Evolutionary conservation across 192 early-diverging fungal genomes (phyloP).

Genomic region (Funneliformis geosporum): DNA sequence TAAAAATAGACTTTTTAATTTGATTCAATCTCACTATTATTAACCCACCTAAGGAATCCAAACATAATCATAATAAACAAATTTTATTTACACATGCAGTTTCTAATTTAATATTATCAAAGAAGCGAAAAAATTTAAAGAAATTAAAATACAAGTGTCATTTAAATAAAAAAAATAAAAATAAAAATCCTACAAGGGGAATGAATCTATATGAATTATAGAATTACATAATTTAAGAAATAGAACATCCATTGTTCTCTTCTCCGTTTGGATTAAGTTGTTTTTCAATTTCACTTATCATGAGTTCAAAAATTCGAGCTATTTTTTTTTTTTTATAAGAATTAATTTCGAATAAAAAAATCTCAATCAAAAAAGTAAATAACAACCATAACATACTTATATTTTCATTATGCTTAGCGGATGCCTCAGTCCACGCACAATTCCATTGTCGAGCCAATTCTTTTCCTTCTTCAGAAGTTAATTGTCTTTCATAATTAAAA

Average conservation of each 20-base stretch:
- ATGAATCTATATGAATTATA: not conserved
- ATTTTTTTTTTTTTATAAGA: conserved; percentile 12
- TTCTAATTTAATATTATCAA: no score
- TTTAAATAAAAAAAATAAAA: not conserved
- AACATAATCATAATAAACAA: no score
- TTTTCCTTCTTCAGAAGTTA: conserved; percentile 77
- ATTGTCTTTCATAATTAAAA: conserved; percentile 54
- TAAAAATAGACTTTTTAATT: no score
- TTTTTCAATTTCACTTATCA: conserved; percentile 85
- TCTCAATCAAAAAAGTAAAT: not conserved
- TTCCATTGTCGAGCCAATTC: conserved; percentile 79
- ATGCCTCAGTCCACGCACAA: conserved; percentile 86
- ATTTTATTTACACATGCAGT: no score
- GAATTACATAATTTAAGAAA: conserved; percentile 34
- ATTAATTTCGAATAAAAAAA: not conserved
- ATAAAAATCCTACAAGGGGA: not conserved
- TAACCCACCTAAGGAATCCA: no score
- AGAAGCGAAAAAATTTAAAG: no score
- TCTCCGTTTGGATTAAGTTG: conserved; percentile 58
- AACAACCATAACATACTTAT: conserved; percentile 56
- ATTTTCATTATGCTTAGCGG: conserved; percentile 90
- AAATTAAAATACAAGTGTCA: not conserved
- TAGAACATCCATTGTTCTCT: conserved; percentile 55
- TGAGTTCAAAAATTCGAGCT: conserved; percentile 77
- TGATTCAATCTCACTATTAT: no score